phyloP scores from a whole-genome alignment of 768 basidiomycete genomes.

The Fomitopsis pulvina region DNA sequence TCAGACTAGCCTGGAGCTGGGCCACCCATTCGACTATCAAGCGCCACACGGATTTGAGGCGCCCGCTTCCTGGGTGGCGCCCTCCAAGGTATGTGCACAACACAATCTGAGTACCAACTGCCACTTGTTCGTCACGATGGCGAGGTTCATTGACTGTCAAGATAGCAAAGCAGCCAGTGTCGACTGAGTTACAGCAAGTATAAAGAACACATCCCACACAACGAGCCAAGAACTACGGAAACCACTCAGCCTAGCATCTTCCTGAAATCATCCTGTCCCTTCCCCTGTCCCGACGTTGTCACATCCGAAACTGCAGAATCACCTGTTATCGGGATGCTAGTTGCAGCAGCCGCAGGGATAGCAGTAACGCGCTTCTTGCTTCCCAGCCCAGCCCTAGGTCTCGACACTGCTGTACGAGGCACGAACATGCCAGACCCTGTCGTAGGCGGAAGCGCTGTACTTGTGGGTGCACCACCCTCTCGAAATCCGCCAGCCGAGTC shows the following conservation, averaged over 20 bases:
- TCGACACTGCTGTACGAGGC: constrained; percentile 57
- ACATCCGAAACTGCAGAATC: constrained; percentile 7
- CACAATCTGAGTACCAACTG: too few species aligned
- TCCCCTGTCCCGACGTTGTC: constrained; percentile 27
- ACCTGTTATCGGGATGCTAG: constrained; percentile 16
- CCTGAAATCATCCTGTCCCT: constrained; percentile 80
- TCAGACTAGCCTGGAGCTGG: too few species aligned
- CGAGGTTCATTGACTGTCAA: too few species aligned
- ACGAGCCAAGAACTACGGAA: too few species aligned
- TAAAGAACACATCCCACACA: too few species aligned
- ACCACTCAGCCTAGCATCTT: constrained; percentile 49
- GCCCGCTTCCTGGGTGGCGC: too few species aligned
- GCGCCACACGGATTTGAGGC: too few species aligned
- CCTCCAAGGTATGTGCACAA: too few species aligned
- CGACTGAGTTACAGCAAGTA: too few species aligned
- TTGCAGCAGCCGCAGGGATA: constrained; percentile 7
- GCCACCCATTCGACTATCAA: too few species aligned
- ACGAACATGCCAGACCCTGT: constrained; percentile 49
- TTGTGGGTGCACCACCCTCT: constrained; percentile 4
- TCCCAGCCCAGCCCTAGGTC: constrained; percentile 69
- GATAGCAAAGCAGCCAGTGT: too few species aligned
- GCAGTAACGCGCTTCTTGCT: constrained; percentile 34
- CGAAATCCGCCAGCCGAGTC: constrained; percentile 24
- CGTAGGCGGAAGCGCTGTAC: constrained; percentile 29
- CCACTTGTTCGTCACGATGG: too few species aligned